phyloP scores from a whole-genome alignment of 176 grass and related monocot genomes.

The Bolboschoenus planiculmis region DNA sequence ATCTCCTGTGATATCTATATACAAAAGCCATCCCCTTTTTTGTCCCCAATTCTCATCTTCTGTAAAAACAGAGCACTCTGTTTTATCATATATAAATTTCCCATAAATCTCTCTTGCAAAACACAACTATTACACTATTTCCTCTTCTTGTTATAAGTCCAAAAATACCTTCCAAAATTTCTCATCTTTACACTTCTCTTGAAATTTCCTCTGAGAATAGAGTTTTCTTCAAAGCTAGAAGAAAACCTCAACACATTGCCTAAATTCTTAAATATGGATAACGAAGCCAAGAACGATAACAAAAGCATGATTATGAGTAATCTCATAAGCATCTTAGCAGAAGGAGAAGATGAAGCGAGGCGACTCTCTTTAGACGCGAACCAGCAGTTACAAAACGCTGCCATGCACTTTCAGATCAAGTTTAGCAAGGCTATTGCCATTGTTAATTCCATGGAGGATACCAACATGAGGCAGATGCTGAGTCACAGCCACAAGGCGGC shows the following conservation, averaged over 20 bases:
- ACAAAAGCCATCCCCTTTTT: background rate
- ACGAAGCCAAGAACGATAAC: background rate
- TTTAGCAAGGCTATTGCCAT: slow-evolving; percentile 31
- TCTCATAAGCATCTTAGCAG: slow-evolving; percentile 40
- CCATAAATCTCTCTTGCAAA: background rate
- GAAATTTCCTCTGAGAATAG: background rate
- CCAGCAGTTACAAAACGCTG: background rate
- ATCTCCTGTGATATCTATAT: background rate
- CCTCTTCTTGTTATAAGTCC: background rate
- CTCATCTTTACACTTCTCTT: background rate
- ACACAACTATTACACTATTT: background rate
- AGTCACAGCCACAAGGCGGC: background rate
- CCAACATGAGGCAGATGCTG: background rate
- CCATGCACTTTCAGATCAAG: slow-evolving; percentile 13
- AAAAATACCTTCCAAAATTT: background rate
- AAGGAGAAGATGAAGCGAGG: slow-evolving; percentile 48
- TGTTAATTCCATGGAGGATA: slow-evolving; percentile 40
- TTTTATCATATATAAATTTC: background rate
- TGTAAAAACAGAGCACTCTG: background rate
- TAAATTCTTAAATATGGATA: slow-evolving; percentile 3
- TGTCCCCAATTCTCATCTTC: background rate
- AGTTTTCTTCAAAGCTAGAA: background rate
- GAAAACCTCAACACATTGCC: background rate
- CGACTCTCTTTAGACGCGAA: slow-evolving; percentile 23
- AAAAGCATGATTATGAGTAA: slow-evolving; percentile 8